phyloP scores from a whole-genome alignment of 2,329 filamentous ascomycete genomes.

The Pseudogymnoascus sp. region DNA sequence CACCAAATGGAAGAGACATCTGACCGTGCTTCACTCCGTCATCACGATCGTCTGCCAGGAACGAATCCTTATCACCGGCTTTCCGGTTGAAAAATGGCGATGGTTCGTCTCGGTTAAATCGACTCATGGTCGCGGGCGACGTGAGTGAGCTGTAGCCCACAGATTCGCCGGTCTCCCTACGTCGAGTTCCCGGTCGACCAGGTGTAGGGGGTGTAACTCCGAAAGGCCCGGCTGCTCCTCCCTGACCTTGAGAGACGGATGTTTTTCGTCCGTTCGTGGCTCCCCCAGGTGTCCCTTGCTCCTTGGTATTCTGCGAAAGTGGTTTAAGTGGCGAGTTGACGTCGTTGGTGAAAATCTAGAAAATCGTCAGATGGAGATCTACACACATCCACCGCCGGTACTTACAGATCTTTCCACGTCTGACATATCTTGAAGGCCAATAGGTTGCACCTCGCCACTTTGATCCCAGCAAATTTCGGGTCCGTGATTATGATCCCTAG shows the following conservation, averaged over 20 bases:
- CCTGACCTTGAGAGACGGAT: conserved; percentile 63
- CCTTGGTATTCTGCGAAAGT: conserved; percentile 58
- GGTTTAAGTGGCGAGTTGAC: conserved; percentile 93
- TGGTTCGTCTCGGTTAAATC: conserved; percentile 55
- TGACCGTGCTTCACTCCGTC: conserved; percentile 28
- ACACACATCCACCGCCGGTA: conserved; percentile 22
- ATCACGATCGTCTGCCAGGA: conserved; percentile 30
- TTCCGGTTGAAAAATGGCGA: conserved; percentile 52
- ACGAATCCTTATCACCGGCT: conserved; percentile 39
- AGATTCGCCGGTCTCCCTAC: conserved; percentile 70
- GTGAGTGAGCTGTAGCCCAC: conserved; percentile 52
- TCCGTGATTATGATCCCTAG: conserved; percentile 64
- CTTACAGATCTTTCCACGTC: conserved; percentile 51
- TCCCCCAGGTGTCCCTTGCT: conserved; percentile 47
- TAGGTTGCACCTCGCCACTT: conserved; percentile 58
- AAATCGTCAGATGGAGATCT: conserved; percentile 20
- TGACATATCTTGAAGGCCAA: conserved; percentile 65
- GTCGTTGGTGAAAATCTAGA: conserved; percentile 69
- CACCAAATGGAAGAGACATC: conserved; percentile 34
- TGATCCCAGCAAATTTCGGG: conserved; percentile 91
- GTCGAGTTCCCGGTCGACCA: conserved; percentile 65
- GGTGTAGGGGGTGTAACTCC: conserved; percentile 66
- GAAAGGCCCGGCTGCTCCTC: conserved; percentile 50
- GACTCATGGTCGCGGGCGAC: conserved; percentile 52
- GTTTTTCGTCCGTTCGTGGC: conserved; percentile 65